phyloP scores from a whole-genome alignment of 179 eudicot genomes.

The Amaranthus tricolor region DNA sequence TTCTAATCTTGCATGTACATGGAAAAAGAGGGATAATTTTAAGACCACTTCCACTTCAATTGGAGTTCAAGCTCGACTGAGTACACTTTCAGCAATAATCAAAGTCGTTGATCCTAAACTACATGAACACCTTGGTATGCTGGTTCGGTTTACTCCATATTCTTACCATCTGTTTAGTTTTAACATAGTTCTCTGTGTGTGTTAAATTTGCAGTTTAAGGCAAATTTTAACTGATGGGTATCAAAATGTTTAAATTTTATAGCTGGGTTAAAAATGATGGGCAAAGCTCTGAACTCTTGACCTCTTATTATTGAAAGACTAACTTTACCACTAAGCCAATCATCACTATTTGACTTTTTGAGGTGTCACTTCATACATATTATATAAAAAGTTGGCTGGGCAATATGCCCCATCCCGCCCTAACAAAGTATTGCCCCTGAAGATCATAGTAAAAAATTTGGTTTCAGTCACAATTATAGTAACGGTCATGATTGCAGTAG shows the following conservation, averaged over 20 bases:
- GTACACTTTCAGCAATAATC: constrained; percentile 45
- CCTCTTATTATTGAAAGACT: too few species aligned
- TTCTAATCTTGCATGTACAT: constrained; percentile 25
- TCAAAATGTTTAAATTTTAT: too few species aligned
- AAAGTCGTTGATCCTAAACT: constrained; percentile 50
- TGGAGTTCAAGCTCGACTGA: constrained; percentile 46
- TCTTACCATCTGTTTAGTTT: not conserved
- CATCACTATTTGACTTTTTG: too few species aligned
- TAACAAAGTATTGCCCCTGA: too few species aligned
- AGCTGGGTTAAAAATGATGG: too few species aligned
- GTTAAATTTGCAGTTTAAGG: not conserved
- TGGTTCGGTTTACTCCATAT: constrained; percentile 19
- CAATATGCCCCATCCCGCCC: not conserved
- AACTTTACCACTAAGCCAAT: too few species aligned
- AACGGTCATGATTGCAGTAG: too few species aligned
- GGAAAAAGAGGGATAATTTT: constrained; percentile 45
- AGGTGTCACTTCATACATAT: too few species aligned
- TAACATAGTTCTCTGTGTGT: not conserved
- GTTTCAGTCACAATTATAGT: too few species aligned
- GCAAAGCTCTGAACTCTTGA: too few species aligned
- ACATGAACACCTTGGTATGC: constrained; percentile 50
- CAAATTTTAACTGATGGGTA: too few species aligned
- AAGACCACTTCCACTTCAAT: constrained; percentile 49
- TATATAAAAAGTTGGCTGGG: not conserved
- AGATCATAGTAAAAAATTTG: too few species aligned